Percentiles rank a stretch among this genome's conserved stretches.
Conservation (phyloP, 768 basidiomycete genomes). For the Mrakia frigida region DNA sequence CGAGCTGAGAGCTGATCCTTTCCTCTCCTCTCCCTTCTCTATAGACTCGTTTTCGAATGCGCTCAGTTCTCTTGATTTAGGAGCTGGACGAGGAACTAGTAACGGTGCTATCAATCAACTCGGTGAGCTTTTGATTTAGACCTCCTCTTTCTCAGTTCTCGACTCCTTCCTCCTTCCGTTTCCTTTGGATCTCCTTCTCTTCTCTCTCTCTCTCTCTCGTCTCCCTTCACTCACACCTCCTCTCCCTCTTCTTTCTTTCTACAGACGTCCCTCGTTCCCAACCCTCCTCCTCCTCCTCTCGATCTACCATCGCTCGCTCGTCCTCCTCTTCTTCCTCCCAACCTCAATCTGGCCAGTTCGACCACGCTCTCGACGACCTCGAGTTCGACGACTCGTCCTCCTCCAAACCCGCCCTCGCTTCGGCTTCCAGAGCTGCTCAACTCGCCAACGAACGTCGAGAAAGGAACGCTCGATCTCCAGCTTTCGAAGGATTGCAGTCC, state of each 20-base stretch:
- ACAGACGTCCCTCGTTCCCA: neutral
- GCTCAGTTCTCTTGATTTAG: neutral
- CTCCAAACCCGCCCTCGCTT: neutral
- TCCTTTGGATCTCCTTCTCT: neutral
- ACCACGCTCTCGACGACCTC: slow-evolving; percentile 9
- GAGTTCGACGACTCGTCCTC: neutral
- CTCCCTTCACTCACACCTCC: too few species aligned
- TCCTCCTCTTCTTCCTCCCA: neutral
- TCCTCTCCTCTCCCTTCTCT: neutral
- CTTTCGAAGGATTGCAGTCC: neutral
- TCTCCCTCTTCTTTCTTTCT: too few species aligned
- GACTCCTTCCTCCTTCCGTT: neutral
- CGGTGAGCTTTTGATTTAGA: neutral
- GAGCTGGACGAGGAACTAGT: neutral
- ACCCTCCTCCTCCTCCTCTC: neutral
- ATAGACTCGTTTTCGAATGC: neutral
- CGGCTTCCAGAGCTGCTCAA: neutral
- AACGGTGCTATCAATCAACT: neutral
- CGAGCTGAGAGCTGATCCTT: too few species aligned
- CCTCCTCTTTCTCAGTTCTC: neutral
- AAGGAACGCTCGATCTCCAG: neutral
- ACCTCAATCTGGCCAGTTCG: neutral
- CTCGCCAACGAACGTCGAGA: too few species aligned
- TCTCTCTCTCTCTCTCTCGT: neutral
- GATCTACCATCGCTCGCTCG: neutral